phyloP scores from a whole-genome alignment of 2,329 filamentous ascomycete species.

The Thielaviopsis ethacetica region DNA sequence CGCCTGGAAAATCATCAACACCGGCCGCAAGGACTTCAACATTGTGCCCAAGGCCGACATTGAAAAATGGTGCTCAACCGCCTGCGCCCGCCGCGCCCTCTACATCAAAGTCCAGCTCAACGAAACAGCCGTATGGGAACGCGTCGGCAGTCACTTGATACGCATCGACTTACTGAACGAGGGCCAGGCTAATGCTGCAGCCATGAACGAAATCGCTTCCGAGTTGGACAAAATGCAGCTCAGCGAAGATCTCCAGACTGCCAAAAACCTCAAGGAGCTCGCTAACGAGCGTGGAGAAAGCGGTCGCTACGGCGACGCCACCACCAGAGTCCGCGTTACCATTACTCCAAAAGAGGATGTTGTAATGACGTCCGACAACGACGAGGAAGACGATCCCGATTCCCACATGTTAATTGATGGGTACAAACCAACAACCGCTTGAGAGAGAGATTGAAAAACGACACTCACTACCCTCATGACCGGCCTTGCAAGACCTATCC shows the following conservation, averaged over 20 bases:
- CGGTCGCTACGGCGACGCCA: conserved; percentile 9
- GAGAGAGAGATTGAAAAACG: not conserved
- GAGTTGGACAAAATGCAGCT: conserved; percentile 28
- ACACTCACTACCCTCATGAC: not conserved
- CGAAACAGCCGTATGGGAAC: conserved; percentile 73
- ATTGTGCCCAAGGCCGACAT: conserved; percentile 57
- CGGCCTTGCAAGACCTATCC: not conserved
- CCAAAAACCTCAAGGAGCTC: conserved; percentile 26
- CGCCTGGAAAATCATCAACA: conserved; percentile 49
- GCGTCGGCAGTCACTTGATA: conserved; percentile 40
- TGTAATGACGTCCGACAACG: not conserved
- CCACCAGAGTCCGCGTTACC: conserved; percentile 10
- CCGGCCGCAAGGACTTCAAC: conserved; percentile 36
- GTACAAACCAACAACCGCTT: conserved; percentile 4
- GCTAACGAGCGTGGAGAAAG: conserved; percentile 33
- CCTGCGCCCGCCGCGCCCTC: conserved; percentile 62
- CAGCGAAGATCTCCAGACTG: conserved; percentile 25
- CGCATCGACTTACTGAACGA: conserved; percentile 53
- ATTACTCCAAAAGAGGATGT: conserved; percentile 15
- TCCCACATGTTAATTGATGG: conserved; percentile 10
- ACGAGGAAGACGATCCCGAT: conserved; percentile 3
- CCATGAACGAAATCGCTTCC: conserved; percentile 21
- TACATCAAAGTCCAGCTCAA: conserved; percentile 81
- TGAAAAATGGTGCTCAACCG: conserved; percentile 74
- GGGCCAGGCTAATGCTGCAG: conserved; percentile 32